These are phyloP conservation scores for Pilasporangium apinafurcum DNA, from an alignment of 352 stramenopile species.

Conservation along the genomic window DNA sequence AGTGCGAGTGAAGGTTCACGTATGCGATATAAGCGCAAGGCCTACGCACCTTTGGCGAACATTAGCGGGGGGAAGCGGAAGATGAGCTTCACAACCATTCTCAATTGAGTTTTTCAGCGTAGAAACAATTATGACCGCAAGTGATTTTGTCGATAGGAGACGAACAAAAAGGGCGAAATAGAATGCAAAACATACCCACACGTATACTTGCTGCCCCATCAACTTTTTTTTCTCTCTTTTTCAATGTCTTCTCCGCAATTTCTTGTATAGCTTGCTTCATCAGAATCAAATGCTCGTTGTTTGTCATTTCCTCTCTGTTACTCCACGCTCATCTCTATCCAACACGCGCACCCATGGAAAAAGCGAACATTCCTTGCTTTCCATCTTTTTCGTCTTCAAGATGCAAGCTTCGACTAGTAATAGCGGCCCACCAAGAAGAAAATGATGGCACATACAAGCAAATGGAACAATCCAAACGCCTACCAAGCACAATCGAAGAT, in stretches of 20 bases:
- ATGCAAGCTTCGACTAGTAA: constrained; percentile 55
- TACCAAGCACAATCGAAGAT: constrained; percentile 8
- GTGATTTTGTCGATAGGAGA: constrained; percentile 3
- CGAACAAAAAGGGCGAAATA: constrained; percentile 1
- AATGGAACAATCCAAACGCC: constrained; percentile 74
- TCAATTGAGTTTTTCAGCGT: constrained; percentile 51
- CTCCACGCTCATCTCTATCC: too few species aligned
- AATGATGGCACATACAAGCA: constrained; percentile 83
- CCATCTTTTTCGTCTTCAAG: not conserved
- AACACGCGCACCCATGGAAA: too few species aligned
- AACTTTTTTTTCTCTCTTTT: not conserved
- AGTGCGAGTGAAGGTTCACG: constrained; percentile 21
- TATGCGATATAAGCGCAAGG: constrained; percentile 58
- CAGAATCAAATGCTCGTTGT: too few species aligned
- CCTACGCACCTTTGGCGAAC: constrained; percentile 40
- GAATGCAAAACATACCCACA: not conserved
- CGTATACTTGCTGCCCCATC: too few species aligned
- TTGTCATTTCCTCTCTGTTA: too few species aligned
- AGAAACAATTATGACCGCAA: not conserved
- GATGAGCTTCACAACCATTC: constrained; percentile 85
- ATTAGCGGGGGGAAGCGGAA: constrained; percentile 69
- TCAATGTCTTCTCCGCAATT: constrained; percentile 2
- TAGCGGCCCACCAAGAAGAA: constrained; percentile 88
- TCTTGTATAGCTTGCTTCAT: not conserved
- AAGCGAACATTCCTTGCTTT: too few species aligned